Conservation (phyloP, 768 basidiomycete genomes). For the Rhodotorula kratochvilovae region DNA sequence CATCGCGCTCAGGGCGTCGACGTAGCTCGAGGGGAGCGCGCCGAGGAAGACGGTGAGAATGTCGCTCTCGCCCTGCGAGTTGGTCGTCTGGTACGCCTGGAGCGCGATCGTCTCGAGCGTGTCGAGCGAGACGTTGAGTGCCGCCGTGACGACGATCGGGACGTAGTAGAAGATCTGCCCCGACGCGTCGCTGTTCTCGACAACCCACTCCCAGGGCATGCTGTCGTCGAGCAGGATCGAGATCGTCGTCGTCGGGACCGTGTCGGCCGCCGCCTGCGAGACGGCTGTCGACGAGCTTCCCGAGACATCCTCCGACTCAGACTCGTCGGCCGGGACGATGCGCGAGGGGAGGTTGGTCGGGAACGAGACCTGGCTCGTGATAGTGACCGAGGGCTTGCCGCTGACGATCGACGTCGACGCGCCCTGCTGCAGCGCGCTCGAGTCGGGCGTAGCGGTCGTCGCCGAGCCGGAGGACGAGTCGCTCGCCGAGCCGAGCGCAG, state of each 20-base stretch:
- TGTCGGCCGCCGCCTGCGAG: constrained; percentile 21
- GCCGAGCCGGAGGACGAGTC: not conserved
- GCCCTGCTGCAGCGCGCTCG: constrained; percentile 1
- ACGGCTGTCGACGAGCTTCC: constrained; percentile 1
- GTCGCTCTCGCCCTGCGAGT: constrained; percentile 52
- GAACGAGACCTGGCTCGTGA: constrained; percentile 38
- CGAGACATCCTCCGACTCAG: not conserved
- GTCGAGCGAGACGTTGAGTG: constrained; percentile 51
- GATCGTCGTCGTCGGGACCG: constrained; percentile 51
- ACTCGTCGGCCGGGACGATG: constrained; percentile 39
- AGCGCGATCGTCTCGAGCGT: constrained; percentile 58
- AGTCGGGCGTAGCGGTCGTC: not conserved
- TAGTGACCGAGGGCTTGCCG: constrained; percentile 33
- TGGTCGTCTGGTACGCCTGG: constrained; percentile 60
- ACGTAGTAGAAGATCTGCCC: constrained; percentile 74
- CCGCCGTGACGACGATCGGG: constrained; percentile 55
- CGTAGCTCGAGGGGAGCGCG: constrained; percentile 59
- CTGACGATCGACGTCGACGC: constrained; percentile 14
- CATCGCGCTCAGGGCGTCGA: constrained; percentile 57
- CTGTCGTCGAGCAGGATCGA: constrained; percentile 60
- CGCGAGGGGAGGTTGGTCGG: constrained; percentile 42
- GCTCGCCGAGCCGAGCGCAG: constrained; percentile 1
- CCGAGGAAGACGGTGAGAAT: constrained; percentile 69
- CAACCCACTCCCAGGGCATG: constrained; percentile 69
- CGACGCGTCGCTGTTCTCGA: constrained; percentile 56